Percentiles rank a stretch among this genome's conserved stretches.
These are phyloP conservation scores for Debaryomyces udenii DNA, from an alignment of 1,139 yeast genomes.

Conservation along the genomic window DNA sequence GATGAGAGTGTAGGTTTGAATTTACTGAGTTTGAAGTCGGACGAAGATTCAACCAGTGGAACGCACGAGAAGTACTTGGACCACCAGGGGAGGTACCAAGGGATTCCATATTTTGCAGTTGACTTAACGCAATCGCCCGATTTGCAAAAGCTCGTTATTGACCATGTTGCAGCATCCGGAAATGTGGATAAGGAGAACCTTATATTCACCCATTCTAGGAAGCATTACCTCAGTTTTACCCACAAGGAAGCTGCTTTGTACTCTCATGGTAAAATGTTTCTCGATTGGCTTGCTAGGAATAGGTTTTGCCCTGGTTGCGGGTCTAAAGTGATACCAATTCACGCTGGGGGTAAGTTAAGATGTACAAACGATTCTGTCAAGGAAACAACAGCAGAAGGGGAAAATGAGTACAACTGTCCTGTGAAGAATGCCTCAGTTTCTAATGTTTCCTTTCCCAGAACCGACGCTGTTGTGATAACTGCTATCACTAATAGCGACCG, in stretches of 20 bases:
- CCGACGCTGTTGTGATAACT: constrained; percentile 84
- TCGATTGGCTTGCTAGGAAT: constrained; percentile 83
- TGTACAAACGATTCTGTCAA: constrained; percentile 49
- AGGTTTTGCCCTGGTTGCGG: constrained; percentile 92
- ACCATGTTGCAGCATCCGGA: constrained; percentile 20
- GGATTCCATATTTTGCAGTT: constrained; percentile 77
- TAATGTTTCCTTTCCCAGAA: constrained; percentile 82
- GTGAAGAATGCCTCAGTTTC: constrained; percentile 57
- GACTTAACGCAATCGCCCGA: constrained; percentile 52
- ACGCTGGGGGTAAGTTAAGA: constrained; percentile 79
- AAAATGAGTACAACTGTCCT: constrained; percentile 43
- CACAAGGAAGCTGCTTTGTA: constrained; percentile 63
- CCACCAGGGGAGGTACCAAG: constrained; percentile 57
- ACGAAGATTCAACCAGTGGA: constrained; percentile 21
- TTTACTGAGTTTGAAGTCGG: constrained; percentile 31
- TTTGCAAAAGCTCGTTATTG: constrained; percentile 26
- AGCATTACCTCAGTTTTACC: constrained; percentile 38
- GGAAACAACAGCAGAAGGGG: constrained; percentile 17
- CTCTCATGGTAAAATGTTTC: constrained; percentile 80
- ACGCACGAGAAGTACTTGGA: constrained; percentile 39
- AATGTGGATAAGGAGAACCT: constrained; percentile 17
- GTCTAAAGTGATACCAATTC: constrained; percentile 61
- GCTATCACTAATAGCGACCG: constrained; percentile 69
- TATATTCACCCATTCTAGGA: constrained; percentile 38
- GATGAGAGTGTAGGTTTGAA: constrained; percentile 52